Conservation (phyloP, 257 asterid genomes). For the Gentiana dahurica region DNA sequence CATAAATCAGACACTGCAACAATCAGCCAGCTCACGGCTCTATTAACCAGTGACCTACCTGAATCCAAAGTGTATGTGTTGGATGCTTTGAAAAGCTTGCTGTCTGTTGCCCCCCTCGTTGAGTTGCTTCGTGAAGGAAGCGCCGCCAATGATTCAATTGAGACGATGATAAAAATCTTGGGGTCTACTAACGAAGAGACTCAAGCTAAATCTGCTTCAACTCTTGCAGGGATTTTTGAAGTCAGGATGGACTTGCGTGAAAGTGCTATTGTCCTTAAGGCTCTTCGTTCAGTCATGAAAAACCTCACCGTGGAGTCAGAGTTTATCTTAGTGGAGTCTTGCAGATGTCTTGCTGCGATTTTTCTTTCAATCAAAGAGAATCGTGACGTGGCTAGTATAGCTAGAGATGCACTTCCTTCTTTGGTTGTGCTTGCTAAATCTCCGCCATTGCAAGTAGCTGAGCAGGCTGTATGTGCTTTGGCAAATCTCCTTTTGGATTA, state of each 20-base stretch:
- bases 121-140: constrained; percentile 94
- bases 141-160: constrained; percentile 96
- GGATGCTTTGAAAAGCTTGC: constrained; percentile 86
- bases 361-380: constrained; percentile 85
- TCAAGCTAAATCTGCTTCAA: constrained; percentile 79
- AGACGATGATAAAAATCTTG: constrained; percentile 81
- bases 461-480: constrained; percentile 94
- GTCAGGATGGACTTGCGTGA: constrained; percentile 91
- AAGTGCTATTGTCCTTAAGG: constrained; percentile 54
- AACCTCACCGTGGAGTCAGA: constrained; percentile 69
- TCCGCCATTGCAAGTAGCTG: constrained; percentile 65
- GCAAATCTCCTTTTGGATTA: constrained; percentile 85
- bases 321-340: constrained; percentile 56
- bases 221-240: constrained; percentile 80
- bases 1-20: constrained; percentile 99
- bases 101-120: constrained; percentile 69
- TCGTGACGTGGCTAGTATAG: constrained; percentile 74
- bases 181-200: constrained; percentile 81
- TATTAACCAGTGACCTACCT: constrained; percentile 83
- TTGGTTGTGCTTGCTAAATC: constrained; percentile 72
- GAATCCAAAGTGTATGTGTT: constrained; percentile 91
- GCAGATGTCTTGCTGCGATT: constrained; percentile 74
- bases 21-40: constrained; percentile 93
- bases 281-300: constrained; percentile 55
- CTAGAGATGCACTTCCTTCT: constrained; percentile 67